Base-by-base conservation (phyloP, 345 rosid genomes). In the Heritiera littoralis region DNA sequence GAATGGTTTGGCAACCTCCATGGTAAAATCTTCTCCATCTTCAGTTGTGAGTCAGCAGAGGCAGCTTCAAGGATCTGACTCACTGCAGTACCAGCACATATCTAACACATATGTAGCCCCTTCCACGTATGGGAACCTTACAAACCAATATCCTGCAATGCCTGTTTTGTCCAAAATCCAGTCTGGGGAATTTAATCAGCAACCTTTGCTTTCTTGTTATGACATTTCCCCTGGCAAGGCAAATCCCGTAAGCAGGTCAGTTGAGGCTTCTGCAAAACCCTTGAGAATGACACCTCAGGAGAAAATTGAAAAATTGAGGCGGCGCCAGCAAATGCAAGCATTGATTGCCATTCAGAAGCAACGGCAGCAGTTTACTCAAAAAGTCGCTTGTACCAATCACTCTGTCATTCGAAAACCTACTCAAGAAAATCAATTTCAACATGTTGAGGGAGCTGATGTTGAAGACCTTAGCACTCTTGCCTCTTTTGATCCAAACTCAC, bases 251-350 rank as follows among this genome's bases (percentile, higher is more conserved):
- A 89, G 84, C 77, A 87, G 84, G 83, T 84, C 83, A 38, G 75
- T 78, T 30, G 84, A 87, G 75, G 78, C 85, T 80, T 74, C 84
- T 73, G 84, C 73, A 60, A 88, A 87, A 67, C 79, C 88, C 86
- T 89, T 84, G 83, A 87, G 84, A 38, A 94, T 96, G 99, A 94
- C 97, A 13, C 98, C 99, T 20, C 95, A 86, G 79, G 99, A 94
- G 85, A 96, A 94, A 85, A 89, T 94, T 73, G 98, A 94, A 85
- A 96, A 96, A 74, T 83, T 96, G 75, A 88, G 94, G 88, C 87
- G 97, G 67, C 88, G 92, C 77, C 99, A 96, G 88, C 98, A 96
- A 84, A 91, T 94, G 93, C 99, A 89, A 85, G 99, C 99, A 78
- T 82, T 96, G 90, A 90, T 92, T 86, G 99, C 99, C 76, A 92